Evolutionary conservation across 495 filamentous ascomycete genomes (phyloP).

Genomic region (Penicillium cosmopolitanum): DNA sequence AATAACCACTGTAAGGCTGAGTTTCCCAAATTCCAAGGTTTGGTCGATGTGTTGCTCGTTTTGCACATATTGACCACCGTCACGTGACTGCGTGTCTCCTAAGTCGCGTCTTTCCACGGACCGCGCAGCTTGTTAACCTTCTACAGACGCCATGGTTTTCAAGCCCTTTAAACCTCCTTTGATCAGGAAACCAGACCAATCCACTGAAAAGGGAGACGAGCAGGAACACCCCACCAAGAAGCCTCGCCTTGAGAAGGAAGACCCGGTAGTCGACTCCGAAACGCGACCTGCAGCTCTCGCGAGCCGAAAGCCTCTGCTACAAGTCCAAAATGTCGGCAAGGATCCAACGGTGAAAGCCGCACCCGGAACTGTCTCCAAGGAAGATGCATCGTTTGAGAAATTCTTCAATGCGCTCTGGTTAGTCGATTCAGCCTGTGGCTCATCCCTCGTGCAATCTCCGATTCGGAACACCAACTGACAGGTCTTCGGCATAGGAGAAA

Average conservation of each 20-base stretch:
- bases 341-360: slow-evolving; percentile 14
- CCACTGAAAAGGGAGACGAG: slow-evolving; percentile 11
- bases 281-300: slow-evolving; percentile 14
- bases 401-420: slow-evolving; percentile 75
- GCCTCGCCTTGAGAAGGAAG: slow-evolving; percentile 30
- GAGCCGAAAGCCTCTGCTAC: slow-evolving; percentile 35
- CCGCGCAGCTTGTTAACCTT: slow-evolving; percentile 4
- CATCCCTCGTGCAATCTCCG: neutral
- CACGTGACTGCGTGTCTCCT: slow-evolving; percentile 29
- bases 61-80: too few species aligned
- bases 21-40: too few species aligned
- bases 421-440: slow-evolving; percentile 12
- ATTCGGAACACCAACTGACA: slow-evolving; percentile 7
- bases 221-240: slow-evolving; percentile 34
- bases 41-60: too few species aligned
- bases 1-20: too few species aligned
- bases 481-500: slow-evolving; percentile 60
- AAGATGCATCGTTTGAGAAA: slow-evolving; percentile 34
- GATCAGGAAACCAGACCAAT: slow-evolving; percentile 37
- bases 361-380: slow-evolving; percentile 3
- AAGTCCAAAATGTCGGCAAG: slow-evolving; percentile 34
- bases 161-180: slow-evolving; percentile 51
- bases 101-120: slow-evolving; percentile 16
- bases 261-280: slow-evolving; percentile 13
- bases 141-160: slow-evolving; percentile 42